Evolutionary conservation across 2,329 filamentous ascomycete genomes (phyloP).

Genomic region (Fusarium tupiense): DNA sequence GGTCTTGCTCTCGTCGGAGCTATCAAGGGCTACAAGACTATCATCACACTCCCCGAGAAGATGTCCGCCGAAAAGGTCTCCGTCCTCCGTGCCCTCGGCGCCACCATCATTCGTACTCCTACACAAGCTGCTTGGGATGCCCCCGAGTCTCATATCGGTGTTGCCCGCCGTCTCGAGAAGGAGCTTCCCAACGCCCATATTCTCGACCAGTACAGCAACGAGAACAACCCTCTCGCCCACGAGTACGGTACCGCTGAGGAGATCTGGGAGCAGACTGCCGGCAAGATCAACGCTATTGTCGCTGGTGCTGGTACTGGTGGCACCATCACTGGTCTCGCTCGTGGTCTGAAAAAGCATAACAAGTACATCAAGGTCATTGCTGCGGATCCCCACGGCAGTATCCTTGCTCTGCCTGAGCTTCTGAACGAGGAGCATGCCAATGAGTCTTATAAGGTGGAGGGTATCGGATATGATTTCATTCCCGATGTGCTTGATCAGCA

Average conservation of each 20-base stretch:
- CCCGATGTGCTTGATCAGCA: constrained; percentile 89
- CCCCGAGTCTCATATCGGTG: constrained; percentile 96
- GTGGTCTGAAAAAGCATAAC: constrained; percentile 88
- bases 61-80: constrained; percentile 99
- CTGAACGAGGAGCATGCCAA: constrained; percentile 86
- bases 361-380: constrained; percentile 86
- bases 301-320: constrained; percentile 96
- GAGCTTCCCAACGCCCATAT: constrained; percentile 98
- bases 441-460: constrained; percentile 95
- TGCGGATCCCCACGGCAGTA: constrained; percentile 91
- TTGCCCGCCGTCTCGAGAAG: constrained; percentile 88
- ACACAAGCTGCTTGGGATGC: constrained; percentile 95
- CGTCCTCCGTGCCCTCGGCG: constrained; percentile 90
- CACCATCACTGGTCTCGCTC: constrained; percentile 90
- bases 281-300: constrained; percentile 83
- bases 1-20: constrained; percentile 93
- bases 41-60: constrained; percentile 98
- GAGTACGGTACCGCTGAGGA: constrained; percentile 95
- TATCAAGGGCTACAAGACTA: constrained; percentile 97
- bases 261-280: constrained; percentile 90
- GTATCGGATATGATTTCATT: constrained; percentile 98
- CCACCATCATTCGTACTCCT: constrained; percentile 96
- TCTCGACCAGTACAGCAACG: constrained; percentile 93
- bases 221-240: constrained; percentile 91
- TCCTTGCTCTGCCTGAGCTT: constrained; percentile 81